Percentiles rank a stretch among this genome's conserved stretches.
Evolutionary conservation across 1,139 yeast species (phyloP).

Genomic region (Suhomyces atakaporum): DNA sequence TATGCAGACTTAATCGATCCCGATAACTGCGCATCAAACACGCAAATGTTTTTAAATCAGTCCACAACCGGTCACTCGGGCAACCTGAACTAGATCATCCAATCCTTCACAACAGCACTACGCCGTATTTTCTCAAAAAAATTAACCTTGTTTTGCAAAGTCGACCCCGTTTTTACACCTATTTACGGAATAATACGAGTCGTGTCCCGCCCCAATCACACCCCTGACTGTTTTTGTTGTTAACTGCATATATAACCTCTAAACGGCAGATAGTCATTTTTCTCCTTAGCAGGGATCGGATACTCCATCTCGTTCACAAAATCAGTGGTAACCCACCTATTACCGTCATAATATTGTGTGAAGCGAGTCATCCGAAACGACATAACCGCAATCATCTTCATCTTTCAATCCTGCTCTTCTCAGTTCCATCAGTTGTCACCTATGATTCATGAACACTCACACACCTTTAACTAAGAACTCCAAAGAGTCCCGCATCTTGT

Average conservation of each 20-base stretch:
- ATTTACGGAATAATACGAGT: conserved; percentile 1
- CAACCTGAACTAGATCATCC: not conserved
- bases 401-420: not conserved
- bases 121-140: too few relatives aligned
- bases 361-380: not conserved
- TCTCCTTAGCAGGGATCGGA: conserved; percentile 1
- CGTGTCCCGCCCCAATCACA: conserved; percentile 6
- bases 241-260: conserved; percentile 7
- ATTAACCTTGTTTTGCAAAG: too few relatives aligned
- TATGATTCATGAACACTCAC: conserved; percentile 41
- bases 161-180: too few relatives aligned
- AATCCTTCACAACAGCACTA: too few relatives aligned
- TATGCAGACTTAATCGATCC: not conserved
- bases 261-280: conserved; percentile 3
- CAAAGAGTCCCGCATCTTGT: conserved; percentile 47
- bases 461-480: conserved; percentile 25
- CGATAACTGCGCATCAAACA: not conserved
- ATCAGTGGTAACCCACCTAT: not conserved
- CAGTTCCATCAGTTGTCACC: not conserved
- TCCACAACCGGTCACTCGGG: not conserved
- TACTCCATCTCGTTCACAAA: not conserved
- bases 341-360: not conserved
- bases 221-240: conserved; percentile 8
- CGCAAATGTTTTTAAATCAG: not conserved
- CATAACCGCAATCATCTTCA: not conserved